Conservation (phyloP, 495 filamentous ascomycete genomes). For the Neurospora cerealis region DNA sequence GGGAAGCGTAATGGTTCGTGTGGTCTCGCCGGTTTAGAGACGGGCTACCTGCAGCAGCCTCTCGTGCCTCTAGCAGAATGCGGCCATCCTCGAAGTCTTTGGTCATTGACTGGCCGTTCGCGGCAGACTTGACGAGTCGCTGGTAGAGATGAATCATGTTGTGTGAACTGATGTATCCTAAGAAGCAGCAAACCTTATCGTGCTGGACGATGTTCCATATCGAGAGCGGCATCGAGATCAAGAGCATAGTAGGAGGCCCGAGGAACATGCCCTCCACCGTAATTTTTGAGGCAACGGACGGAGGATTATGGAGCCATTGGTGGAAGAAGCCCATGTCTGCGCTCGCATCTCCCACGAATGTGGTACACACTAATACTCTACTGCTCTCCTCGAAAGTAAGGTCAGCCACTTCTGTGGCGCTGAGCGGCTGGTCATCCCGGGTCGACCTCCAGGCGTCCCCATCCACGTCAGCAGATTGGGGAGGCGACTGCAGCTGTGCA, state of each 20-base stretch:
- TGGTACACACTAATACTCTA: constrained; percentile 45
- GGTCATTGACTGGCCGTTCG: constrained; percentile 22
- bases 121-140: constrained; percentile 35
- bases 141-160: constrained; percentile 49
- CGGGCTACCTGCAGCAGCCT: constrained; percentile 21
- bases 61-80: constrained; percentile 36
- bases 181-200: constrained; percentile 46
- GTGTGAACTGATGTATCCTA: constrained; percentile 46
- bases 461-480: constrained; percentile 27
- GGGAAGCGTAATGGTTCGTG: constrained; percentile 9
- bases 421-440: constrained; percentile 28
- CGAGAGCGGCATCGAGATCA: constrained; percentile 45
- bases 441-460: constrained; percentile 16
- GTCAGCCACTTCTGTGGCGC: constrained; percentile 32
- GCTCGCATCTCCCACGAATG: constrained; percentile 46
- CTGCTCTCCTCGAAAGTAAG: constrained; percentile 40
- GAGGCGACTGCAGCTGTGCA: constrained; percentile 32
- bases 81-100: constrained; percentile 42
- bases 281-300: constrained; percentile 38
- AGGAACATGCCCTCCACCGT: constrained; percentile 50
- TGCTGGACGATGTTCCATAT: constrained; percentile 48
- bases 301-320: constrained; percentile 44
- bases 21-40: constrained; percentile 10
- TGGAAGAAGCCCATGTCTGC: constrained; percentile 48
- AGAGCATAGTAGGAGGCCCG: constrained; percentile 45